Base-by-base conservation (phyloP, 1,284 basidiomycete genomes). In the Peniophora sp. region DNA sequence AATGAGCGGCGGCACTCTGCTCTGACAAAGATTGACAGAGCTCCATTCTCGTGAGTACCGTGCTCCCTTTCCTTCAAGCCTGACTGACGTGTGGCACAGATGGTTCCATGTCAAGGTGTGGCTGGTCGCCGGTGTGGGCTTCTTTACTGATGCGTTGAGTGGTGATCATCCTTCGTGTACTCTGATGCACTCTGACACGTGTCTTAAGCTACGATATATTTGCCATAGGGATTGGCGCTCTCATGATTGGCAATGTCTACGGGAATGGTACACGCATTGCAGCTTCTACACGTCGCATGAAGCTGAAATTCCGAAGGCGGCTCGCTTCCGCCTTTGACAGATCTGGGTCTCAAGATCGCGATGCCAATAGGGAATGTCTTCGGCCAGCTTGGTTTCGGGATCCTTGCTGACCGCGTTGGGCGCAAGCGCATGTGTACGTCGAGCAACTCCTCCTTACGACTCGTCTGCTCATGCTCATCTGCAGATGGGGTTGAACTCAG, bases 131-230 rank as follows among this genome's bases (percentile, higher is more conserved):
- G 85, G 87, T 56, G 82, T 85, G 11, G 89, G 88, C 34, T 90
- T 91, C 73, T 91, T 89, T 70, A 89, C 88, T 41, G 88, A 89
- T 67, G 85, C 85, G 77, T 87, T n/a, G 34, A 61, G 77, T 62
- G 9, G 14, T 55, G 16, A 38, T 12, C 45, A 52, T 51, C 34
- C 41, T 25, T 34, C 36, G 27, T 57, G 20, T 23, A n/a, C 44
- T 45, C 8, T 17, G 25, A 44, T 43, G 17, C 1, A 12, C 23
- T 44, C n/a, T n/a, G n/a, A n/a, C n/a, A n/a, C n/a, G n/a, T n/a
- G n/a, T n/a, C n/a, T 19, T 47, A 20, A 83, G 81, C 49, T 86
- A 86, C 58, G 83, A 87, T 56, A 78, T 86, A 38, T 86, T 86
- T 53, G 81, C 83, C 0, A 86, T 92, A 68, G 89, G 83, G 59